Evolutionary conservation across 495 filamentous ascomycete genomes (phyloP), one percentile per base, ranked within the genome.

Genomic region (Letharia columbiana): DNA sequence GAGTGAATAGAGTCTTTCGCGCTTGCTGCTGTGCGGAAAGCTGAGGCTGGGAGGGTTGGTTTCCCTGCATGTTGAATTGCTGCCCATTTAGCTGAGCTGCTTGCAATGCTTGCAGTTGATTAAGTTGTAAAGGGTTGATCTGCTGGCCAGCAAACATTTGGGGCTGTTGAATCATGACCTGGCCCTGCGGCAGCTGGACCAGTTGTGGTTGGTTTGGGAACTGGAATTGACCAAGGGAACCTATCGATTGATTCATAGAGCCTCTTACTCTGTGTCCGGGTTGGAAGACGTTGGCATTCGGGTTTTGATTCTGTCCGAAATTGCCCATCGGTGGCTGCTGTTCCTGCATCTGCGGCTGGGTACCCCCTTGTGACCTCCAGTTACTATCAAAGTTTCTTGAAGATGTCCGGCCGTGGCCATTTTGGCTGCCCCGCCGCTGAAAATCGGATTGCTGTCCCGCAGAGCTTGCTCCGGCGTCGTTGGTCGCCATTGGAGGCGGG

Each of bases 351-450:
- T 82, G 81, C 57, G 71, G 72, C 68, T 85, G 83, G 52, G 77
- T 81, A 71, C 88, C 89, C 73, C 85, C 87, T 67, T 90, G 94
- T 74, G 94, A 93, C 70, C 94, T 87, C 94, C 94, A 98, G 76
- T 98, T 98, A 68, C 91, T 86, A 68, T 98, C 95, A 76, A 98
- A 98, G 73, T 98, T 98, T 41, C 94, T 83, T 20, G 94, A 98
- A 10, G 80, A 82, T 12, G 86, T 88, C 61, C 95, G 84, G 70
- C 83, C 87, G 75, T 98, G 94, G 64, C 86, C 79, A 41, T 78
- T 76, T 66, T 85, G 82, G 68, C 88, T 87, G 64, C 84, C 83
- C 64, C 91, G 88, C 65, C 91, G 87, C 66, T 82, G 79, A 71
- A 89, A 88, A 67, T 96, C 91, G 17, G 79, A 74, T 63, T 81